phyloP scores from a whole-genome alignment of 805 yeast genomes.

The Candida corydali region DNA sequence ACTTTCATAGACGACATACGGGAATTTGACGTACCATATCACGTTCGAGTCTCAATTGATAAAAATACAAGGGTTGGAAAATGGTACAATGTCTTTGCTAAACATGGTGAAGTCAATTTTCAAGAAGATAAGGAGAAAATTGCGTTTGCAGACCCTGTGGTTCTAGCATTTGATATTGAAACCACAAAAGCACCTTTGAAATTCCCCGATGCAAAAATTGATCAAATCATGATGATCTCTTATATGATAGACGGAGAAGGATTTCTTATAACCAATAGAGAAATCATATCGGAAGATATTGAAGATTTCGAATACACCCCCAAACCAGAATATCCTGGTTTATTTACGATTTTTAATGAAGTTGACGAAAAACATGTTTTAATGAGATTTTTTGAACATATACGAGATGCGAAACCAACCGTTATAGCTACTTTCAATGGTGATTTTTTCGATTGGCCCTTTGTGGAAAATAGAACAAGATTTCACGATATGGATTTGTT shows the following conservation, averaged over 20 bases:
- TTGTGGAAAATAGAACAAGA: slow-evolving; percentile 82
- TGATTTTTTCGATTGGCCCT: slow-evolving; percentile 99
- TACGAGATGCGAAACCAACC: slow-evolving; percentile 84
- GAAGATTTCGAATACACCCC: slow-evolving; percentile 98
- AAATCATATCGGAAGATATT: slow-evolving; percentile 89
- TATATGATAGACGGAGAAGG: slow-evolving; percentile 99
- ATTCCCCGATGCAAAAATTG: slow-evolving; percentile 88
- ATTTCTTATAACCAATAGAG: slow-evolving; percentile 86
- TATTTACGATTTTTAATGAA: slow-evolving; percentile 87
- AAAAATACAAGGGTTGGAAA: slow-evolving; percentile 84
- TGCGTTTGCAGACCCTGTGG: slow-evolving; percentile 96
- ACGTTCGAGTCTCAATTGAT: slow-evolving; percentile 94
- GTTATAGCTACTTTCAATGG: slow-evolving; percentile 98
- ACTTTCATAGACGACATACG: slow-evolving; percentile 72
- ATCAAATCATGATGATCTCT: slow-evolving; percentile 97
- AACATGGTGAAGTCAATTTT: slow-evolving; percentile 50
- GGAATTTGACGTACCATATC: slow-evolving; percentile 96
- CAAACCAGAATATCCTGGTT: slow-evolving; percentile 90
- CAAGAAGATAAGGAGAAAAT: slow-evolving; percentile 67
- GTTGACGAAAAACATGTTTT: slow-evolving; percentile 74
- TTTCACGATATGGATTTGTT: slow-evolving; percentile 84
- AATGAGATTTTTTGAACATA: slow-evolving; percentile 80
- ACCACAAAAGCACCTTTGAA: slow-evolving; percentile 95
- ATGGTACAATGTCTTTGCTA: slow-evolving; percentile 83
- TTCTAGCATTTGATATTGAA: slow-evolving; percentile 95